phyloP scores from a whole-genome alignment of 1,139 yeast genomes.

The Magnusiomyces magnusii region DNA sequence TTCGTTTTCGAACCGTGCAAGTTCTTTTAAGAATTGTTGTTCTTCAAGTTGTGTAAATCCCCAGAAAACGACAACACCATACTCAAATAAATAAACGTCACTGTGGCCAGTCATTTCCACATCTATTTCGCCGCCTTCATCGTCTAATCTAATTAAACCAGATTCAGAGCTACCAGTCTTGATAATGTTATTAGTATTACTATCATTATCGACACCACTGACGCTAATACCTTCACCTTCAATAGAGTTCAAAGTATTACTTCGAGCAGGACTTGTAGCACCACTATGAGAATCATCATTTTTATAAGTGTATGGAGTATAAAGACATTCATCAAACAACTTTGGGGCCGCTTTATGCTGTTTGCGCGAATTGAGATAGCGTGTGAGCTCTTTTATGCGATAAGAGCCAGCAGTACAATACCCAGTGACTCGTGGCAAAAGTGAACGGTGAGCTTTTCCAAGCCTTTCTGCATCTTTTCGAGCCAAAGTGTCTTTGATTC shows the following conservation, averaged over 20 bases:
- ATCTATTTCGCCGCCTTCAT: constrained; percentile 92
- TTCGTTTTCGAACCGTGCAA: constrained; percentile 84
- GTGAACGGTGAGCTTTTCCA: constrained; percentile 74
- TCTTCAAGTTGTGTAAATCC: constrained; percentile 85
- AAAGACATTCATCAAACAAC: constrained; percentile 85
- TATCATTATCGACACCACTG: not conserved
- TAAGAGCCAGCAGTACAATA: constrained; percentile 85
- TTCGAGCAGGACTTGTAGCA: constrained; percentile 40
- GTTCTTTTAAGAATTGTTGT: constrained; percentile 67
- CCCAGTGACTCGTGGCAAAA: constrained; percentile 75
- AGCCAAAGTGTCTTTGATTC: constrained; percentile 86
- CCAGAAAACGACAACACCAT: constrained; percentile 95
- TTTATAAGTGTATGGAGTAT: constrained; percentile 69
- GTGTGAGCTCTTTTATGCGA: constrained; percentile 72
- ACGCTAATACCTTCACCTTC: constrained; percentile 9
- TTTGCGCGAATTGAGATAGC: constrained; percentile 80
- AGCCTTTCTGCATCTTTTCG: constrained; percentile 89
- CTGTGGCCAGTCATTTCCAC: constrained; percentile 62
- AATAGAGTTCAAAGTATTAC: constrained; percentile 19
- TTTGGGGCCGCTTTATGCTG: constrained; percentile 67
- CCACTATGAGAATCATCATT: constrained; percentile 86
- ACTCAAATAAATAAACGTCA: constrained; percentile 83
- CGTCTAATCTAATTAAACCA: constrained; percentile 62
- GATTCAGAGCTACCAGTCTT: not conserved
- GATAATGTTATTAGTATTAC: not conserved